Base-by-base conservation (phyloP, 306 rosid species). In the Castanea mollissima region DNA sequence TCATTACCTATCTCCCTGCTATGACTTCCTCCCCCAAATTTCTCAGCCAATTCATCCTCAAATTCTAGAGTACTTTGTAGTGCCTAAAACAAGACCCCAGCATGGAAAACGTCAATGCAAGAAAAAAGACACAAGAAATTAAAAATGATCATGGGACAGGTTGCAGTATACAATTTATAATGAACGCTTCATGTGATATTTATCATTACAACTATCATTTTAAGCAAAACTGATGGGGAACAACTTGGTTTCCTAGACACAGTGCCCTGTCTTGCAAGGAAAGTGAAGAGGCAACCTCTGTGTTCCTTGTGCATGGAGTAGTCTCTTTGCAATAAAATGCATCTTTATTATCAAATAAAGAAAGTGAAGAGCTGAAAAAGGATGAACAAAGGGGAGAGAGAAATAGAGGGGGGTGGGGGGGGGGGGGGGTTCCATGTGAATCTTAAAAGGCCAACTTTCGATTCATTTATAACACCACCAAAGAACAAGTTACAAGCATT, bases 11-110 rank as follows among this genome's bases (percentile, higher is more conserved):
- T 60, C 90, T 95, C 99, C 84, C 88, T 90, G 73, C 85, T 92
- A 82, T 84, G 94, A 68, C 91, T 74, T 54, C 99, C 98, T 81
- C 94, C 99, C 21, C 98, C 99, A 80, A 95, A 95, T 85, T 95
- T 95, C 82, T 93, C 99, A 63, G 99, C 99, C 81, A 95, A 84
- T 84, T 95, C 99, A 87, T 95, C 98, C 84, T 95, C 99, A 89
- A 95, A 95, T 82, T 95, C 98, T 79, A 93, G 88, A 80, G 99
- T 95, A 80, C 98, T 86, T 75, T 95, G 99, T 76, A 95, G 88
- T 74, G 98, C 98, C 99, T 95, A 85, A 31, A 90, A 78, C 78
- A 19, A 67, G 51, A 35, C 51, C 11, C 72, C 51, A 67, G 27
- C 23, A 34, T 18, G 27, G 23, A 35, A 67, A 79, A 80, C 41